Evolutionary conservation across 2,329 filamentous ascomycete genomes (phyloP).

Genomic region (Cordyceps pruinosa): DNA sequence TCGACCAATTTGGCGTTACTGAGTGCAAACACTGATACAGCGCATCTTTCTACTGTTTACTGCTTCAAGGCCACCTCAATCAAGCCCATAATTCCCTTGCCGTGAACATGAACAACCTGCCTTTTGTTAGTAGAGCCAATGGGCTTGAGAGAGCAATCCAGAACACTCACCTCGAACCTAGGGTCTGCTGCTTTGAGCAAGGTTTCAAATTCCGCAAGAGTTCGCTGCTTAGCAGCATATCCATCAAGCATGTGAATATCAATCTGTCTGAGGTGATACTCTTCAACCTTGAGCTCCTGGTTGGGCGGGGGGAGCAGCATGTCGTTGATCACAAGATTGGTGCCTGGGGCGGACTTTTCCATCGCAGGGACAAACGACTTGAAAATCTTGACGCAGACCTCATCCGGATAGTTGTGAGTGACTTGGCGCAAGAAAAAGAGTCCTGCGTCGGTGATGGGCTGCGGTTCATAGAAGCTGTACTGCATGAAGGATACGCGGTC

Average conservation of each 20-base stretch:
- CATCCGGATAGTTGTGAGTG: constrained; percentile 20
- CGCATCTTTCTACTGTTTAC: too few species aligned
- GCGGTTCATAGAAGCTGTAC: constrained; percentile 22
- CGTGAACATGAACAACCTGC: not conserved
- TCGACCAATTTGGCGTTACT: too few species aligned
- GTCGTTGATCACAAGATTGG: constrained; percentile 21
- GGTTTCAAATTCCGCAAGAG: constrained; percentile 16
- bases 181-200: not conserved
- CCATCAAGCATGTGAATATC: constrained; percentile 22
- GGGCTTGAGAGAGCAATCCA: not conserved
- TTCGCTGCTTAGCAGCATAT: constrained; percentile 21
- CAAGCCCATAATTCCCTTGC: not conserved
- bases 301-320: constrained; percentile 16
- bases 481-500: constrained; percentile 17
- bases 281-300: not conserved
- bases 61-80: too few species aligned
- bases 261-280: constrained; percentile 18
- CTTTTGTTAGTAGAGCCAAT: not conserved
- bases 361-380: constrained; percentile 20
- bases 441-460: constrained; percentile 16
- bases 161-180: not conserved
- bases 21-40: too few species aligned
- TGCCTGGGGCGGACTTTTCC: constrained; percentile 16
- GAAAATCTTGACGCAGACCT: constrained; percentile 20
- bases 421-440: constrained; percentile 22